These are phyloP conservation scores for Calycina marina DNA, from an alignment of 2,329 filamentous ascomycete genomes.

Conservation along the genomic window DNA sequence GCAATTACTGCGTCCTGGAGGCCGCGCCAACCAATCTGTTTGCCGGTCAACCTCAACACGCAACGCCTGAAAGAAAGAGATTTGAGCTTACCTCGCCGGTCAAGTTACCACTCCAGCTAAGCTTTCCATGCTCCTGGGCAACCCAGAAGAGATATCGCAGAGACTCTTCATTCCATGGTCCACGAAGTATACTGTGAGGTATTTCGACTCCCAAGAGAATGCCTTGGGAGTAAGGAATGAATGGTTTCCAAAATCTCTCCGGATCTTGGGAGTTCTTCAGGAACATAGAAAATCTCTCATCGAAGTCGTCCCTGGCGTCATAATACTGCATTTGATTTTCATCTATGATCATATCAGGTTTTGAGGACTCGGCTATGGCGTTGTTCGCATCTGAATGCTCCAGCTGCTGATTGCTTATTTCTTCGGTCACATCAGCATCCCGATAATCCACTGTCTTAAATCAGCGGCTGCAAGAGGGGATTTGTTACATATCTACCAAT, in stretches of 20 bases:
- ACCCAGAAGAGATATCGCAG: constrained; percentile 19
- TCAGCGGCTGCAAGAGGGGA: too few species aligned
- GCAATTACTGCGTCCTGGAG: constrained; percentile 12
- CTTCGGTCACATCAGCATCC: too few species aligned
- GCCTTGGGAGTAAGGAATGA: constrained; percentile 2
- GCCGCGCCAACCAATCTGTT: constrained; percentile 14
- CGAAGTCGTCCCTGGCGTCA: too few species aligned
- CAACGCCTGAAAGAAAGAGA: neutral
- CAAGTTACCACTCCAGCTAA: constrained; percentile 17
- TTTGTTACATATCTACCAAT: too few species aligned
- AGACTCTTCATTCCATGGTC: constrained; percentile 18
- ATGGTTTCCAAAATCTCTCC: too few species aligned
- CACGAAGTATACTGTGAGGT: constrained; percentile 17
- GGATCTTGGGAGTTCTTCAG: constrained; percentile 5
- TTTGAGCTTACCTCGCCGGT: constrained; percentile 17
- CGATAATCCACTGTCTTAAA: too few species aligned
- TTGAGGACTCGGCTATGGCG: too few species aligned
- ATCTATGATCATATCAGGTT: too few species aligned
- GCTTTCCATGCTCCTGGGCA: constrained; percentile 13
- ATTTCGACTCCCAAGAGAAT: constrained; percentile 9
- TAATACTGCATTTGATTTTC: too few species aligned
- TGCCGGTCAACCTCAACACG: constrained; percentile 1
- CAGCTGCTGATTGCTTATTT: too few species aligned
- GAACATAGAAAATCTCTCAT: too few species aligned
- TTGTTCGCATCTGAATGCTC: too few species aligned